Conservation (phyloP, 2,329 filamentous ascomycete genomes). For the Penicillium digitatum region DNA sequence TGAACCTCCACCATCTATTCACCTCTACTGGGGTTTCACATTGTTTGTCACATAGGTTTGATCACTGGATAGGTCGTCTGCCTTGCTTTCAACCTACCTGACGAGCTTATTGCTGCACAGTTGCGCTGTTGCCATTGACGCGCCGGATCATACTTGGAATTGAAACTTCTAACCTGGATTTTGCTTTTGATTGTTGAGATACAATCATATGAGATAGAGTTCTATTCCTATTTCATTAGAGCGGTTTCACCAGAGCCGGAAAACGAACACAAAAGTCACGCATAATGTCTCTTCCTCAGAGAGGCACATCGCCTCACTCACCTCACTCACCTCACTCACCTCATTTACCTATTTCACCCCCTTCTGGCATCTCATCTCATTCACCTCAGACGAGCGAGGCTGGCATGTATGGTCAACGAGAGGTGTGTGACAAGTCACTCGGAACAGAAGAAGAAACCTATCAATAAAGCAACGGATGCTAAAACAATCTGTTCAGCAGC, state of each 20-base stretch:
- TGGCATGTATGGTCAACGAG: conserved; percentile 14
- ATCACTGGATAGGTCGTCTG: conserved; percentile 2
- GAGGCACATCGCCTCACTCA: conserved; percentile 21
- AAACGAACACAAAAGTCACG: conserved; percentile 5
- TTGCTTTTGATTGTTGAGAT: neutral
- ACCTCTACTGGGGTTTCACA: neutral
- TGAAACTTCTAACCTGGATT: neutral
- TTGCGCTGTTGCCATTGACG: neutral
- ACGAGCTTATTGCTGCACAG: neutral
- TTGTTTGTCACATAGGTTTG: neutral
- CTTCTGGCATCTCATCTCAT: conserved; percentile 16
- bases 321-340: conserved; percentile 21
- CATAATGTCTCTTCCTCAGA: conserved; percentile 18
- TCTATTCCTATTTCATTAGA: neutral
- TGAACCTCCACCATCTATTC: neutral
- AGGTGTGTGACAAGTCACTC: conserved; percentile 7
- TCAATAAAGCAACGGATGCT: neutral
- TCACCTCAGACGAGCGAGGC: conserved; percentile 19
- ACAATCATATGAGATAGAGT: neutral
- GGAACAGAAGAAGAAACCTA: neutral
- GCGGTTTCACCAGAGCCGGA: neutral
- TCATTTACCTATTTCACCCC: no score
- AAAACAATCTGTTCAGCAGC: neutral
- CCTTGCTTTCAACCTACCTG: neutral
- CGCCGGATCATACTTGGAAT: neutral